A percentile compares a stretch with the other conserved stretches of the same genome.
phyloP scores from a whole-genome alignment of 495 filamentous ascomycete species.

The Trichoderma orchidacearum region DNA sequence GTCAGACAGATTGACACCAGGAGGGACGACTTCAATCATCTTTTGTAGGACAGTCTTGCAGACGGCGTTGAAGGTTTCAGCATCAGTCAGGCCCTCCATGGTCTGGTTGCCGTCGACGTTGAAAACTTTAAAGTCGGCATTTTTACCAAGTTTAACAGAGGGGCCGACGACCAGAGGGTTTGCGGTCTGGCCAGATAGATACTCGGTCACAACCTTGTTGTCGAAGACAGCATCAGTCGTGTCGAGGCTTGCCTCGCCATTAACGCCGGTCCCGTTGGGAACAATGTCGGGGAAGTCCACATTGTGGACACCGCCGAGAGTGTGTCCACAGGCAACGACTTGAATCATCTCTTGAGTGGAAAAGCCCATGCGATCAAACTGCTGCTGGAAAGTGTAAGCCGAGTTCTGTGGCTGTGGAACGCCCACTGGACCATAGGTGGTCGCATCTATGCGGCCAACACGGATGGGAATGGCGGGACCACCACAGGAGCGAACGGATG shows the following conservation, averaged over 20 bases:
- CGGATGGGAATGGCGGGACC: conserved; percentile 42
- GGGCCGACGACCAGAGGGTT: conserved; percentile 40
- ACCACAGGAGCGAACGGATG: conserved; percentile 42
- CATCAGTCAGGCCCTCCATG: conserved; percentile 30
- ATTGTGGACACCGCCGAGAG: conserved; percentile 46
- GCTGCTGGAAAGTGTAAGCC: conserved; percentile 31
- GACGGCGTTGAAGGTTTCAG: conserved; percentile 24
- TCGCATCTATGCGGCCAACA: conserved; percentile 42
- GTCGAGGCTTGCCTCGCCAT: conserved; percentile 33
- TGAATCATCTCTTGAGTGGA: conserved; percentile 42
- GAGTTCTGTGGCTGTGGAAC: conserved; percentile 47
- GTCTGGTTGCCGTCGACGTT: conserved; percentile 42
- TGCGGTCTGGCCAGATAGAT: conserved; percentile 34
- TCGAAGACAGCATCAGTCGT: conserved; percentile 35
- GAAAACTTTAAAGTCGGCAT: conserved; percentile 45
- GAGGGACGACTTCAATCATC: conserved; percentile 49
- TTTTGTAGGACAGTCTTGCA: conserved; percentile 40
- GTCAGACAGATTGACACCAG: conserved; percentile 32
- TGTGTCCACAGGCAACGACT: conserved; percentile 48
- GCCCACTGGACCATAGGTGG: conserved; percentile 29
- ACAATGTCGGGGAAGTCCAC: conserved; percentile 41
- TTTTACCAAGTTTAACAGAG: conserved; percentile 20
- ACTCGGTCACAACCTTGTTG: conserved; percentile 41
- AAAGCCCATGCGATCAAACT: conserved; percentile 47
- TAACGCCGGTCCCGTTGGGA: conserved; percentile 24